phyloP scores from a whole-genome alignment of 306 rosid species.

The Urtica urens region DNA sequence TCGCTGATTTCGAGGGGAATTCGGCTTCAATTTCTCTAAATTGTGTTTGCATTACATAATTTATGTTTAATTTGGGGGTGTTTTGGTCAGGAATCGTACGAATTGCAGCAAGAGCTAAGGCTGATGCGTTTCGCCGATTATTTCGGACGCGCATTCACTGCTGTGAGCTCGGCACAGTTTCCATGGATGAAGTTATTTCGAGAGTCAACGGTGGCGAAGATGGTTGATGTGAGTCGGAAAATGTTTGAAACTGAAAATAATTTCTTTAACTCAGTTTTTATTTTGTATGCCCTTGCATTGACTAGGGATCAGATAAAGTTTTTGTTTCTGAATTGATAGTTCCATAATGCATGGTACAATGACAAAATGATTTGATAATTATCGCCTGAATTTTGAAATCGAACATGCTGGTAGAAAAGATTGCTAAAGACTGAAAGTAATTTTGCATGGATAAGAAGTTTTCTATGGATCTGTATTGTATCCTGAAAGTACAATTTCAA shows the following conservation, averaged over 20 bases:
- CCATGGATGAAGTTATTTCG: constrained; percentile 81
- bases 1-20: constrained; percentile 17
- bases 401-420: too few species aligned
- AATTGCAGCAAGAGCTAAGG: constrained; percentile 51
- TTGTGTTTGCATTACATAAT: constrained; percentile 3
- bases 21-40: constrained; percentile 7
- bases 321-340: too few species aligned
- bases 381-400: too few species aligned
- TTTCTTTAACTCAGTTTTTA: too few species aligned
- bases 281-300: too few species aligned
- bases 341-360: too few species aligned
- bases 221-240: constrained; percentile 63
- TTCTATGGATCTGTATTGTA: too few species aligned
- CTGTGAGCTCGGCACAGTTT: constrained; percentile 73
- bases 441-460: too few species aligned
- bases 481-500: too few species aligned
- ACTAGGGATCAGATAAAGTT: too few species aligned
- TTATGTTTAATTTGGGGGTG: not conserved
- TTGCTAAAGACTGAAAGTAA: too few species aligned
- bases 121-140: constrained; percentile 88
- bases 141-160: constrained; percentile 70
- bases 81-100: constrained; percentile 39
- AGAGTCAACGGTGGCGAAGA: constrained; percentile 71
- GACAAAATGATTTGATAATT: too few species aligned
- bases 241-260: not conserved